Evolutionary conservation across 1,284 basidiomycete species (phyloP).

Genomic region (Papiliotrema fonsecae): DNA sequence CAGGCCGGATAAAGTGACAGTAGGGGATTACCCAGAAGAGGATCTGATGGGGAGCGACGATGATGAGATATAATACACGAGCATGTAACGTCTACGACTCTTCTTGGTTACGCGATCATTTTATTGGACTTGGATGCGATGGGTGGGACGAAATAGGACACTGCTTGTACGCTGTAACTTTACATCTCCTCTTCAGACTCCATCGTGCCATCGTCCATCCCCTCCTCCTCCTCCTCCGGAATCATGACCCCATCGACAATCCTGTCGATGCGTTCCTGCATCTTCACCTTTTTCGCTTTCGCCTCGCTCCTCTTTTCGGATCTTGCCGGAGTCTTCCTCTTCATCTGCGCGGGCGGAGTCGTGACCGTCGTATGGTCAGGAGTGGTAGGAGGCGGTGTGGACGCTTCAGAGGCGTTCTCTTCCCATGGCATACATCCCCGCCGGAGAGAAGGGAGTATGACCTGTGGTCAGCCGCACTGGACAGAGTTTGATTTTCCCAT

Average conservation of each 20-base stretch:
- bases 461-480: slow-evolving; percentile 12
- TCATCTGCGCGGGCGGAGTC: too few species aligned
- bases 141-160: neutral
- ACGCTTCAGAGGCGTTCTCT: neutral
- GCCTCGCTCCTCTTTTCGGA: too few species aligned
- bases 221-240: slow-evolving; percentile 1
- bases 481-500: neutral
- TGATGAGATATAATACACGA: slow-evolving; percentile 64
- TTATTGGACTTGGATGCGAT: neutral
- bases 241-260: too few species aligned
- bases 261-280: too few species aligned
- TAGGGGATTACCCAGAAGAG: slow-evolving; percentile 82
- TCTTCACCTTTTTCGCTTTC: too few species aligned
- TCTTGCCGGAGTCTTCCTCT: too few species aligned
- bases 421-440: slow-evolving; percentile 20
- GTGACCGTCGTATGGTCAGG: too few species aligned
- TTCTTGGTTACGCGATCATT: too few species aligned
- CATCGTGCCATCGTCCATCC: too few species aligned
- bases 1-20: slow-evolving; percentile 70
- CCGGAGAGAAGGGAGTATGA: slow-evolving; percentile 26
- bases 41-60: slow-evolving; percentile 62
- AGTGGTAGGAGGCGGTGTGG: too few species aligned
- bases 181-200: neutral
- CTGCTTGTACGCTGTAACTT: neutral
- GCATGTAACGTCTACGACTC: too few species aligned